Evolutionary conservation across 2,329 filamentous ascomycete genomes (phyloP), one percentile per base, ranked within the genome.

Genomic region (Ophiostoma fasciatum): DNA sequence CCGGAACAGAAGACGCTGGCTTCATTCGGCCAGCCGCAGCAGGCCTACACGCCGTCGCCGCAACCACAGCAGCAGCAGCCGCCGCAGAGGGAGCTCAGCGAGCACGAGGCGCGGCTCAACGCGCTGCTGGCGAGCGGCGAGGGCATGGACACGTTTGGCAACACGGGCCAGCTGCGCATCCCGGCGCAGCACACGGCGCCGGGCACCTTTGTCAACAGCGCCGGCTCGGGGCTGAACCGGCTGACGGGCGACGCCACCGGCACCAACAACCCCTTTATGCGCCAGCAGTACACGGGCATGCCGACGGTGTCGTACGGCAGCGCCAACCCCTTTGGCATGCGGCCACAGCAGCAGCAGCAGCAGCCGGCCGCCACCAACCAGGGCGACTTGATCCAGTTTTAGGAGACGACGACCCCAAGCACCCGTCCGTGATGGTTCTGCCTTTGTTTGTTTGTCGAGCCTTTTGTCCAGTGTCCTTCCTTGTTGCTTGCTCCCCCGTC

Each of bases 121-220:
- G 72, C 81, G 2, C 73, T 98, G 23, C 73, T 98, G 30, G 72
- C 85, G 4, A 75, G 71, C 18, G 87, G 90, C 45, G 90, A 98
- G 39, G 90, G 90, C 18, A 82, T 92, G 64, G 90, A 98, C 53
- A 98, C 90, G 0, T 98, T 92, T 54, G 90, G 90, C 45, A 98
- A 98, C 55, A 83, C 83, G n/a, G 90, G 90, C 46, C 83, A 96
- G 45, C 68, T 94, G 31, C 85, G 90, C 57, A 93, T 98, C 45
- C 90, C 90, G 2, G 78, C 90, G 3, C 90, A 98, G 54, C 90
- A 98, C 57, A 98, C 90, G 0, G 85, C 90, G 1, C 90, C 90
- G 0, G 90, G 88, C 19, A 92, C 82, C 0, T 98, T 96, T 55
- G 79, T 98, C 60, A 98, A 98, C 61, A 93, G 83, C 41, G 85